Conservation (phyloP, 73 alveolate species). For the Halteria grandinella region DNA sequence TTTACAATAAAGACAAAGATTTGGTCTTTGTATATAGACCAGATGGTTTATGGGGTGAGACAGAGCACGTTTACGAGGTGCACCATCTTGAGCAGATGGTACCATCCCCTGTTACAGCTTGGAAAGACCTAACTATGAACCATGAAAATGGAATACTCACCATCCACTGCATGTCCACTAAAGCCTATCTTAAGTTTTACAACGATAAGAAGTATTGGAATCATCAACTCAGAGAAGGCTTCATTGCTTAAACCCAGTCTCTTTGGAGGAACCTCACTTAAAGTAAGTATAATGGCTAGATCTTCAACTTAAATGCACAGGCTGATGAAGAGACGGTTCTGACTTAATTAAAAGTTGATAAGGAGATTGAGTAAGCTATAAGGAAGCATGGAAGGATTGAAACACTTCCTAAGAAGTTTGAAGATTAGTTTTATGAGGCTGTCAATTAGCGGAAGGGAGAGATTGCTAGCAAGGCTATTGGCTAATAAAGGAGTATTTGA, state of each 20-base stretch:
- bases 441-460: slow-evolving; percentile 20
- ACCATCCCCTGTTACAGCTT: slow-evolving; percentile 67
- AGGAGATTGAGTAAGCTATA: slow-evolving; percentile 57
- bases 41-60: slow-evolving; percentile 65
- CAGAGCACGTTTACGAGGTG: slow-evolving; percentile 79
- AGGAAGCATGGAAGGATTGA: slow-evolving; percentile 54
- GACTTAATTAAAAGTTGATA: slow-evolving; percentile 40
- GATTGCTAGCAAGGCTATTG: no score
- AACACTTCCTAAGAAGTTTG: slow-evolving; percentile 28
- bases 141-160: slow-evolving; percentile 73
- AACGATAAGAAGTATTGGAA: slow-evolving; percentile 82
- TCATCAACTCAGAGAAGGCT: slow-evolving; percentile 66
- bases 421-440: slow-evolving; percentile 17
- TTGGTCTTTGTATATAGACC: slow-evolving; percentile 82
- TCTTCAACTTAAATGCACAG: slow-evolving; percentile 7
- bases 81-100: slow-evolving; percentile 81
- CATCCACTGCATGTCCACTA: slow-evolving; percentile 72
- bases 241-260: slow-evolving; percentile 59
- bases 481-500: no score
- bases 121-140: slow-evolving; percentile 49
- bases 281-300: slow-evolving; percentile 34
- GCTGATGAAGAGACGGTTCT: neutral
- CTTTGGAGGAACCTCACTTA: slow-evolving; percentile 58
- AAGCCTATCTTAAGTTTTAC: slow-evolving; percentile 62
- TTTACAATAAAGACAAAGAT: slow-evolving; percentile 82